Evolutionary conservation across 495 filamentous ascomycete genomes (phyloP).

Genomic region (Stereocaulon alpinum): DNA sequence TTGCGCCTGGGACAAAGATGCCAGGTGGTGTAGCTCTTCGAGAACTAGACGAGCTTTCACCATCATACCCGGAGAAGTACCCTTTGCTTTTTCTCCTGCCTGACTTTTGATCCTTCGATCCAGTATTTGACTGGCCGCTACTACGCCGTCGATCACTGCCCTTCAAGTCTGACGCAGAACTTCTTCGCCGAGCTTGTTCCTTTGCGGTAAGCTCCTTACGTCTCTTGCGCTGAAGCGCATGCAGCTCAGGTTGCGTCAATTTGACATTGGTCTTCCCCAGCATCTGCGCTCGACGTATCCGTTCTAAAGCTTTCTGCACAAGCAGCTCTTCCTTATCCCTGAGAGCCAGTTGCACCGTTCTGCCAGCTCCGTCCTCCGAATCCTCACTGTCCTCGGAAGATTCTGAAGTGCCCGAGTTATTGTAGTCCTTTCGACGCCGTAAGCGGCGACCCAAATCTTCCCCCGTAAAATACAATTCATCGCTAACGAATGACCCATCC

Average conservation of each 20-base stretch:
- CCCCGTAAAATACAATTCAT: constrained; percentile 53
- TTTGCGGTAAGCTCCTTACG: constrained; percentile 42
- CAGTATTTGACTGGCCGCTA: constrained; percentile 16
- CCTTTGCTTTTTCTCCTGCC: constrained; percentile 23
- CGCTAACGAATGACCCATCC: constrained; percentile 42
- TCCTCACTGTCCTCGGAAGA: constrained; percentile 46
- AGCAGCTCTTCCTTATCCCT: constrained; percentile 61
- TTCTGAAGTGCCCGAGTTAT: constrained; percentile 35
- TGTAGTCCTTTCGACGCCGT: constrained; percentile 35
- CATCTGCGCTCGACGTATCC: constrained; percentile 63
- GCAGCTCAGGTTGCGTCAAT: constrained; percentile 61
- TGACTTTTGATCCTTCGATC: constrained; percentile 22
- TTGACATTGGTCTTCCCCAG: constrained; percentile 67
- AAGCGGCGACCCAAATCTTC: constrained; percentile 41
- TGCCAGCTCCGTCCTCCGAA: constrained; percentile 38
- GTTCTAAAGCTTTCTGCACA: constrained; percentile 61
- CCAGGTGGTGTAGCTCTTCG: constrained; percentile 18
- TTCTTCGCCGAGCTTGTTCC: constrained; percentile 29
- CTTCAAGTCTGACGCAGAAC: constrained; percentile 15
- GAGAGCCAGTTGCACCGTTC: constrained; percentile 42
- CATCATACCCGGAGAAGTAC: constrained; percentile 11
- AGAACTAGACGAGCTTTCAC: constrained; percentile 4
- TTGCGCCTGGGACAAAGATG: constrained; percentile 49
- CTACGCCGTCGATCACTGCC: constrained; percentile 16
- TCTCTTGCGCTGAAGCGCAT: constrained; percentile 62